A percentile compares a stretch with the other conserved stretches of the same genome.
Conservation (phyloP, 768 basidiomycete genomes). For the Termitomyces sp. region DNA sequence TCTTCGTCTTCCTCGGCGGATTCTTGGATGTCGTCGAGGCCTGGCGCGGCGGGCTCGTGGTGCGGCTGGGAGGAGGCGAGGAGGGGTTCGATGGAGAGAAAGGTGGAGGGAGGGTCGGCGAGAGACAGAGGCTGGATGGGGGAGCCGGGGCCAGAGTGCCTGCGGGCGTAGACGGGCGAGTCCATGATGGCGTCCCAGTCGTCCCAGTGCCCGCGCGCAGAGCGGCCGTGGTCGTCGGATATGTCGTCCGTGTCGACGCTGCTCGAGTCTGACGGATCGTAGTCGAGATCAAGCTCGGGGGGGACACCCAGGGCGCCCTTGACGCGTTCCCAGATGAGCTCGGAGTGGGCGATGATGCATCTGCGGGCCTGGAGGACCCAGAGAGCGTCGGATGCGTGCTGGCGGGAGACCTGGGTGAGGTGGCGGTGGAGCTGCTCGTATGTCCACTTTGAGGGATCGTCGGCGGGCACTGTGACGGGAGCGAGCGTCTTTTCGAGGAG, state of each 20-base stretch:
- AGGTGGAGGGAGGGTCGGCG: not conserved
- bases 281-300: constrained; percentile 70
- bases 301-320: constrained; percentile 87
- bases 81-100: constrained; percentile 51
- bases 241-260: constrained; percentile 32
- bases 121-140: not conserved
- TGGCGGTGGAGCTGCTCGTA: constrained; percentile 65
- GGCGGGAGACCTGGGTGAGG: constrained; percentile 59
- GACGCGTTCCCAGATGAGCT: constrained; percentile 88
- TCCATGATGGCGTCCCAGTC: constrained; percentile 43
- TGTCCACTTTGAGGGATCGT: constrained; percentile 66
- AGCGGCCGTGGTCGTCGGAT: constrained; percentile 35
- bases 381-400: constrained; percentile 56
- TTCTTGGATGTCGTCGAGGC: constrained; percentile 57
- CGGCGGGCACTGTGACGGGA: constrained; percentile 26
- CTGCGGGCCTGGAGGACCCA: constrained; percentile 73
- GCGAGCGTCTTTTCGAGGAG: constrained; percentile 70
- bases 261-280: constrained; percentile 19
- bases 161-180: constrained; percentile 29
- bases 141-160: not conserved
- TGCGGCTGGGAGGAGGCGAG: constrained; percentile 29
- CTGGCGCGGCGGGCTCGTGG: constrained; percentile 17
- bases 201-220: constrained; percentile 32
- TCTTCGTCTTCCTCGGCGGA: constrained; percentile 63
- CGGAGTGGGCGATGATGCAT: constrained; percentile 71